phyloP scores from a whole-genome alignment of 768 basidiomycete species.

The Serendipita sp. region DNA sequence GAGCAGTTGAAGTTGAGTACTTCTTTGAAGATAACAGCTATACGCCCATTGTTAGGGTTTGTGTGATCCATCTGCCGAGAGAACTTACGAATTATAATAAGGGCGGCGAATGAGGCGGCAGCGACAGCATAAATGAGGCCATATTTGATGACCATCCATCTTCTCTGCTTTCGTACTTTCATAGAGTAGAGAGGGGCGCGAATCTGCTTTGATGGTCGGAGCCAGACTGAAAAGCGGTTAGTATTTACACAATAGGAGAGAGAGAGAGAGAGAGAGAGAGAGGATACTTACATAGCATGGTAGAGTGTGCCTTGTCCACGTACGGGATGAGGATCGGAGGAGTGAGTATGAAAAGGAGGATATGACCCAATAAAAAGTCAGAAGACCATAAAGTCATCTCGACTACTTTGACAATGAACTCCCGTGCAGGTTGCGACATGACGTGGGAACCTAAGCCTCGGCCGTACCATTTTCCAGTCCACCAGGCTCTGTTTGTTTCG shows the following conservation, averaged over 20 bases:
- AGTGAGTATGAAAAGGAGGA: conserved; percentile 81
- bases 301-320: conserved; percentile 81
- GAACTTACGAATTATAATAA: conserved; percentile 65
- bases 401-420: conserved; percentile 95
- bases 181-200: conserved; percentile 79
- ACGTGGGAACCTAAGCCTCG: conserved; percentile 78
- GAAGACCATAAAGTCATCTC: conserved; percentile 92
- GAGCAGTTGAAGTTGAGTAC: conserved; percentile 45
- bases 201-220: conserved; percentile 86
- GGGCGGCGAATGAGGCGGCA: conserved; percentile 51
- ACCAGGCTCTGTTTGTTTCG: conserved; percentile 97
- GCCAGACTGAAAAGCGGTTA: conserved; percentile 51
- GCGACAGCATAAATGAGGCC: conserved; percentile 57
- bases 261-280: neutral
- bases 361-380: conserved; percentile 74
- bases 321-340: conserved; percentile 81
- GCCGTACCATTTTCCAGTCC: conserved; percentile 97
- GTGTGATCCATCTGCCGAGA: conserved; percentile 5
- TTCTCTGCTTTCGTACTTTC: conserved; percentile 77
- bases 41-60: conserved; percentile 11
- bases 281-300: conserved; percentile 60
- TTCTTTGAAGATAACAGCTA: conserved; percentile 51
- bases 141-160: conserved; percentile 82
- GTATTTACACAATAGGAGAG: conserved; percentile 2
- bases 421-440: conserved; percentile 95